phyloP scores from a whole-genome alignment of 352 stramenopile species.

The Phytopythium delawarense region DNA sequence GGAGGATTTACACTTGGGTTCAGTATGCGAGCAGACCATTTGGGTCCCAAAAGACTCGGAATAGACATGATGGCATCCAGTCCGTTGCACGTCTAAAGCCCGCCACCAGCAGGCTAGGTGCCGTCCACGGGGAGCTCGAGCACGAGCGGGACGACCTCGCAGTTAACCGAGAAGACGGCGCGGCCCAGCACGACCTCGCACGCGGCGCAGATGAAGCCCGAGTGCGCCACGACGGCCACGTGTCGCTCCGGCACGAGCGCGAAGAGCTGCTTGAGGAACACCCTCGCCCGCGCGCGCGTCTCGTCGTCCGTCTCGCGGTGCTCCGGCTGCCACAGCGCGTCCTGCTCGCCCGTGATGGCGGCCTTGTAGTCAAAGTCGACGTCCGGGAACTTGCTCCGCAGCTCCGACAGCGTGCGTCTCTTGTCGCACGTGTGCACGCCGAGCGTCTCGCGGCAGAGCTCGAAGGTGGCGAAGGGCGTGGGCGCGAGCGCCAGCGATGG shows the following conservation, averaged over 20 bases:
- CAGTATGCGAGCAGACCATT: not conserved
- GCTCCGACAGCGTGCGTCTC: conserved; percentile 30
- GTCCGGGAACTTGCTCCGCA: conserved; percentile 45
- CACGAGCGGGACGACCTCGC: conserved; percentile 43
- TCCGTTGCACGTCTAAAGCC: not conserved
- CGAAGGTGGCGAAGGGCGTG: conserved; percentile 48
- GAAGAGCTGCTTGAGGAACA: conserved; percentile 54
- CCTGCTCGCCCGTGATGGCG: conserved; percentile 44
- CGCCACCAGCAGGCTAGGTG: too few relatives aligned
- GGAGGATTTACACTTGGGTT: not conserved
- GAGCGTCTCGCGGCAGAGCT: conserved; percentile 57
- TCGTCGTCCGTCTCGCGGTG: conserved; percentile 61
- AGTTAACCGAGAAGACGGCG: conserved; percentile 33
- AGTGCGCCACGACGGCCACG: conserved; percentile 60
- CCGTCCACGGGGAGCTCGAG: conserved; percentile 13
- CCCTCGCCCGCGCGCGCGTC: conserved; percentile 36
- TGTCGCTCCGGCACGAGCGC: conserved; percentile 41
- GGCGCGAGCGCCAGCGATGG: conserved; percentile 20
- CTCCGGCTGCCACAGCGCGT: conserved; percentile 49
- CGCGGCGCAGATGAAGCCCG: conserved; percentile 55
- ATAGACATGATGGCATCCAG: too few relatives aligned
- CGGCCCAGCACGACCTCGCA: conserved; percentile 38
- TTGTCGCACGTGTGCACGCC: conserved; percentile 71
- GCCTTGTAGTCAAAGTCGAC: conserved; percentile 40
- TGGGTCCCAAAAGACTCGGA: too few relatives aligned